These are phyloP conservation scores for Paxillus involutus DNA, from an alignment of 768 basidiomycete genomes.

Conservation along the genomic window DNA sequence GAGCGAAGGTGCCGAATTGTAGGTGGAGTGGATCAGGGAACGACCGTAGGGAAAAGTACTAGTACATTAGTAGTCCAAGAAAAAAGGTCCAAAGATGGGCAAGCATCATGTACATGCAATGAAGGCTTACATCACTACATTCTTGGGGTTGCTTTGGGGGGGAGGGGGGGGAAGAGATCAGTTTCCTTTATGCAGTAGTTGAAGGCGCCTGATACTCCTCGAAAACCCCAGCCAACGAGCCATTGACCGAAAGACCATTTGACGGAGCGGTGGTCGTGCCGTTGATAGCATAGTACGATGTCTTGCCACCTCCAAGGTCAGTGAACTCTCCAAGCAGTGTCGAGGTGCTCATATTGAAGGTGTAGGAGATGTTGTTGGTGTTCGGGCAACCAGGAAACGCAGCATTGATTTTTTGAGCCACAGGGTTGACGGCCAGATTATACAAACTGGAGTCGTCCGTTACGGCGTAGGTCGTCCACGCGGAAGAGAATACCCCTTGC, in stretches of 20 bases:
- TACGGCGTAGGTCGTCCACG: slow-evolving; percentile 13
- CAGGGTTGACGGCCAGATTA: neutral
- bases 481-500: neutral
- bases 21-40: too few relatives aligned
- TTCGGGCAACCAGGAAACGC: slow-evolving; percentile 8
- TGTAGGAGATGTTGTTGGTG: neutral
- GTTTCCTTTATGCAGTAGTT: too few relatives aligned
- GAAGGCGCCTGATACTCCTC: slow-evolving; percentile 5
- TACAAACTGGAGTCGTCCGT: slow-evolving; percentile 7
- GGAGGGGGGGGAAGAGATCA: too few relatives aligned
- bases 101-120: neutral
- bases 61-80: too few relatives aligned
- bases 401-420: neutral
- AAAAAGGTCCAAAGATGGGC: neutral
- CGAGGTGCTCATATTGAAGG: slow-evolving; percentile 6
- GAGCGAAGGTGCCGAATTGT: too few relatives aligned
- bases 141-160: too few relatives aligned
- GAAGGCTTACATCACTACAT: too few relatives aligned
- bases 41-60: too few relatives aligned
- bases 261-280: slow-evolving; percentile 9
- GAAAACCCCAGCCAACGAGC: slow-evolving; percentile 1
- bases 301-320: slow-evolving; percentile 13
- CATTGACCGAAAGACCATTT: neutral
- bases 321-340: slow-evolving; percentile 2
- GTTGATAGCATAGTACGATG: slow-evolving; percentile 7